phyloP scores from a whole-genome alignment of 768 basidiomycete species.

The Auriscalpium orientale region DNA sequence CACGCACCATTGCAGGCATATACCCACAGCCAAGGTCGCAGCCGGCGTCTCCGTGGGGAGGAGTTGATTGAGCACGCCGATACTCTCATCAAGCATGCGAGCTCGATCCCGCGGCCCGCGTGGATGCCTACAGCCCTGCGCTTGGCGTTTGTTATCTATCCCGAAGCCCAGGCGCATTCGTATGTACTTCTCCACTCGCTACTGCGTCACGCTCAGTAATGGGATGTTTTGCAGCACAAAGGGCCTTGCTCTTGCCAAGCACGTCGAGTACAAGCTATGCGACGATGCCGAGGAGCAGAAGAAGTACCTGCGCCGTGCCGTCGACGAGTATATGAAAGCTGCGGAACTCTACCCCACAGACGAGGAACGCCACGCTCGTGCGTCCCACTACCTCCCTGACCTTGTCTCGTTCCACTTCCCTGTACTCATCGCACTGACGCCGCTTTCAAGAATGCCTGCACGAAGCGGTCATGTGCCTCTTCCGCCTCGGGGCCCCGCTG shows the following conservation, averaged over 20 bases:
- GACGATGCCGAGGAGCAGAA: background rate
- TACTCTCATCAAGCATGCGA: background rate
- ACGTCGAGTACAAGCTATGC: background rate
- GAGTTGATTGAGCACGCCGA: background rate
- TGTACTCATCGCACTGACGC: background rate
- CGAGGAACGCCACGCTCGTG: background rate
- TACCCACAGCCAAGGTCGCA: background rate
- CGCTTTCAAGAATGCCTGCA: background rate
- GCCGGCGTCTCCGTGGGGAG: background rate
- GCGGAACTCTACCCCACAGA: background rate
- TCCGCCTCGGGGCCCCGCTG: background rate
- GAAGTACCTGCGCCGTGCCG: background rate
- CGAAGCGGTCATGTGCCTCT: background rate
- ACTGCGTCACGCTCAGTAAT: background rate
- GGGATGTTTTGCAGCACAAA: background rate
- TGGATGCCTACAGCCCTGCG: background rate
- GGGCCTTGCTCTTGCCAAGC: background rate
- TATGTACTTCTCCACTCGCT: background rate
- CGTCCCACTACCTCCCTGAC: background rate
- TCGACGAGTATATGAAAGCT: background rate
- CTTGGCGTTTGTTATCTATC: background rate
- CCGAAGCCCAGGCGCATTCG: background rate
- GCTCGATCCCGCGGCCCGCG: background rate
- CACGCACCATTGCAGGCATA: background rate
- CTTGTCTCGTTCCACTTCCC: too few relatives aligned